Percentiles rank a stretch among this genome's conserved stretches.
Conservation (phyloP, 139 green algal species). For the Chlorokybus atmophyticus region DNA sequence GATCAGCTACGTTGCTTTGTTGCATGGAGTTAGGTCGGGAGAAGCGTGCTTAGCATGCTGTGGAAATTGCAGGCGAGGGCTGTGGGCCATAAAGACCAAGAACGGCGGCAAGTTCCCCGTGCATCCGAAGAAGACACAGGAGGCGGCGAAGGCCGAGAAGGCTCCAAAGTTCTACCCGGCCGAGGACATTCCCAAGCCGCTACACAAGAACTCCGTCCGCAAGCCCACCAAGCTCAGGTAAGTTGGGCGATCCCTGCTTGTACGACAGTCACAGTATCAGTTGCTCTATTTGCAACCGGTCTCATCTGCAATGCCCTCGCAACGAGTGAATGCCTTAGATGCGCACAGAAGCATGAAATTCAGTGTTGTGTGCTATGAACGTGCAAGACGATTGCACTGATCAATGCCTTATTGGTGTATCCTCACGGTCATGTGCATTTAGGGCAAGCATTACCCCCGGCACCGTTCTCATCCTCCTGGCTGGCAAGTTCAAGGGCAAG, state of each 20-base stretch:
- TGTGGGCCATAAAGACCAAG: constrained; percentile 92
- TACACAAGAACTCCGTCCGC: constrained; percentile 38
- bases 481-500: constrained; percentile 96
- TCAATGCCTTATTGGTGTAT: neutral
- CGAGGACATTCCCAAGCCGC: constrained; percentile 73
- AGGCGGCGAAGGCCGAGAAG: constrained; percentile 32
- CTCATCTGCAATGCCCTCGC: neutral
- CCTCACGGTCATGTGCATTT: neutral
- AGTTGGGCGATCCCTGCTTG: neutral
- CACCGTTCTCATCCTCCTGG: constrained; percentile 92
- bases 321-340: neutral
- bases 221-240: constrained; percentile 75
- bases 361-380: neutral
- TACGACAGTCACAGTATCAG: too few species aligned
- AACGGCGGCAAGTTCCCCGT: constrained; percentile 85
- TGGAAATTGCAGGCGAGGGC: constrained; percentile 50
- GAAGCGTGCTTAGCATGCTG: too few species aligned
- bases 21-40: too few species aligned
- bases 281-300: too few species aligned
- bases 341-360: neutral
- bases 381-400: neutral
- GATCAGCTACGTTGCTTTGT: too few species aligned
- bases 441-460: constrained; percentile 78
- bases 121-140: constrained; percentile 49
- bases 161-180: constrained; percentile 80